These are phyloP conservation scores for Exophiala alcalophila DNA, from an alignment of 2,329 filamentous ascomycete genomes.

Conservation along the genomic window DNA sequence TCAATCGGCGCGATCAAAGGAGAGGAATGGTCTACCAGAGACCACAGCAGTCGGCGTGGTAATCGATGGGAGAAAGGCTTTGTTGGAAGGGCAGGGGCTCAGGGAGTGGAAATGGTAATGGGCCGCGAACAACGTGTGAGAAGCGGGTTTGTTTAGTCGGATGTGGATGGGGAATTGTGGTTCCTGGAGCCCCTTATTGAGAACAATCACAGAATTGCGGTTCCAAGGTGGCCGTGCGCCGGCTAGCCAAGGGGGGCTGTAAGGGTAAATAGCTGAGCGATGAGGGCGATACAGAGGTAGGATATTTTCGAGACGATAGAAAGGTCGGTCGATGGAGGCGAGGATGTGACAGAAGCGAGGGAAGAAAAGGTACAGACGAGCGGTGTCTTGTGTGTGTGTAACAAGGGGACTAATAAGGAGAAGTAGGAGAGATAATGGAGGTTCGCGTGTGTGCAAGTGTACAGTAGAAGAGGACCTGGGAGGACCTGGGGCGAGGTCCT, in stretches of 20 bases:
- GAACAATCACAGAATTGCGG: slow-evolving; percentile 7
- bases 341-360: not conserved
- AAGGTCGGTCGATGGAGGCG: too few relatives aligned
- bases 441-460: too few relatives aligned
- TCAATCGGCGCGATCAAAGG: not conserved
- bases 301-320: slow-evolving; percentile 12
- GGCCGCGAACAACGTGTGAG: not conserved
- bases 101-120: slow-evolving; percentile 4
- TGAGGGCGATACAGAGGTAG: slow-evolving; percentile 13
- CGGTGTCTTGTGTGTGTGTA: too few relatives aligned
- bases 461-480: too few relatives aligned
- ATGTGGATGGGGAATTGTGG: slow-evolving; percentile 1
- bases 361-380: slow-evolving; percentile 4
- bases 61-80: not conserved
- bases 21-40: too few relatives aligned
- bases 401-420: too few relatives aligned
- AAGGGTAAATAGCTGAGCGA: slow-evolving; percentile 6
- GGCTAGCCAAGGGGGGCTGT: slow-evolving; percentile 10
- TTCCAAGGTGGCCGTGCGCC: slow-evolving; percentile 7
- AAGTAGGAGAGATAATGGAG: not conserved
- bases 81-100: not conserved
- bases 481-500: too few relatives aligned
- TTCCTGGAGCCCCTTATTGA: slow-evolving; percentile 1
- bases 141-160: slow-evolving; percentile 6
- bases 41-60: too few relatives aligned